A percentile compares a stretch with the other conserved stretches of the same genome.
phyloP scores from a whole-genome alignment of 1,284 basidiomycete genomes.

The Ustilago loliicola region DNA sequence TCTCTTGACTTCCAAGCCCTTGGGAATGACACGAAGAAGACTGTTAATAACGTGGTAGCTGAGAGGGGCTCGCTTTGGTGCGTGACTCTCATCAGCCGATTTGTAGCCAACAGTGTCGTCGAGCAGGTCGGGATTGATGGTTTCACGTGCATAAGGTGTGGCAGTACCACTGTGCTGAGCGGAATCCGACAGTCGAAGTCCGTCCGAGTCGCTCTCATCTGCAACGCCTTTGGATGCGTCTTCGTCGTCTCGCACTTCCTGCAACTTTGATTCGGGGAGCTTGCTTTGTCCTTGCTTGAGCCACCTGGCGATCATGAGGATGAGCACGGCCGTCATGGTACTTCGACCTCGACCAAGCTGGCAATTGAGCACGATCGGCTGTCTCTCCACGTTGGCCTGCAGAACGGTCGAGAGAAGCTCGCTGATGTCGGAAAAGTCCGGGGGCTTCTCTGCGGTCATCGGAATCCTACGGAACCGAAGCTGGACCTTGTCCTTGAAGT shows the following conservation, averaged over 20 bases:
- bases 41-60: constrained; percentile 78
- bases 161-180: constrained; percentile 28
- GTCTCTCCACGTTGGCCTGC: constrained; percentile 78
- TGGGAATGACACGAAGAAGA: constrained; percentile 89
- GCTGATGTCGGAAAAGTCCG: constrained; percentile 69
- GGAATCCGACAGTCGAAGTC: constrained; percentile 23
- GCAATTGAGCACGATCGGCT: constrained; percentile 92
- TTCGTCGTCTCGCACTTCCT: constrained; percentile 30
- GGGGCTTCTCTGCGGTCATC: constrained; percentile 79
- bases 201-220: constrained; percentile 10
- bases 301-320: constrained; percentile 90
- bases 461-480: constrained; percentile 88
- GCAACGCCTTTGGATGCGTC: background rate
- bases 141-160: constrained; percentile 33
- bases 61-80: constrained; percentile 46
- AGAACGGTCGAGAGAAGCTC: constrained; percentile 84
- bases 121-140: constrained; percentile 36
- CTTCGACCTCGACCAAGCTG: constrained; percentile 95
- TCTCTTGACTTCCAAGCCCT: constrained; percentile 86
- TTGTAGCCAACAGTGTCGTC: constrained; percentile 16
- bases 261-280: constrained; percentile 66
- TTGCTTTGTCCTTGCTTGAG: constrained; percentile 70
- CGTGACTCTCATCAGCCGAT: constrained; percentile 2
- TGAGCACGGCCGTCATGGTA: constrained; percentile 87
- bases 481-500: constrained; percentile 73